phyloP scores from a whole-genome alignment of 2,329 filamentous ascomycete genomes.

The Colletotrichum neosansevieriae region DNA sequence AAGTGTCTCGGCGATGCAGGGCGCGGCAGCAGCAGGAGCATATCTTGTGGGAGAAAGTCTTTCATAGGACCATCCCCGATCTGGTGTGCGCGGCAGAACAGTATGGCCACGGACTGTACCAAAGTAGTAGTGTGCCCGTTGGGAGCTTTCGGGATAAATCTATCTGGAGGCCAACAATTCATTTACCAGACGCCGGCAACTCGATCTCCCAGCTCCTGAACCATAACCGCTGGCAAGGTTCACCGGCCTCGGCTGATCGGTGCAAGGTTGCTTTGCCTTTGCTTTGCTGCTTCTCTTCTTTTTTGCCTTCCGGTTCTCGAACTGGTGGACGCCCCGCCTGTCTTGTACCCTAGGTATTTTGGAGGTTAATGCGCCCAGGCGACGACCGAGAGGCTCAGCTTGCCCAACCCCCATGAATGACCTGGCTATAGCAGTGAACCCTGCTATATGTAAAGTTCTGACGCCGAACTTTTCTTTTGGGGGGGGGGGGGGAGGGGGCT shows the following conservation, averaged over 20 bases:
- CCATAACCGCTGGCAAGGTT: conserved; percentile 1
- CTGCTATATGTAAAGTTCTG: too few species aligned
- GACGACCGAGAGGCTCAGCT: conserved; percentile 3
- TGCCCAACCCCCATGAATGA: too few species aligned
- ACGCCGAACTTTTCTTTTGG: too few species aligned
- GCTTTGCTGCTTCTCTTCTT: too few species aligned
- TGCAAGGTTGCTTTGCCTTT: not conserved
- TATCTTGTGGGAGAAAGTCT: not conserved
- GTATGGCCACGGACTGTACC: too few species aligned
- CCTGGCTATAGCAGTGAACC: too few species aligned
- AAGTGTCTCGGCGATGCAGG: conserved; percentile 7
- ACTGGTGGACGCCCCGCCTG: conserved; percentile 7
- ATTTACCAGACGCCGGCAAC: conserved; percentile 31
- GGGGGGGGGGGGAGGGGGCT: too few species aligned
- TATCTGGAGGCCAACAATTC: not conserved
- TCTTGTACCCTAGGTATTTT: conserved; percentile 32
- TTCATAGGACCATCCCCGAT: too few species aligned
- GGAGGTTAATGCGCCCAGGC: conserved; percentile 29
- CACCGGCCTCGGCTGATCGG: not conserved
- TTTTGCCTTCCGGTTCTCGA: too few species aligned
- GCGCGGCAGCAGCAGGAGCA: not conserved
- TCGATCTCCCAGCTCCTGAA: conserved; percentile 24
- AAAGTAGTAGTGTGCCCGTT: too few species aligned
- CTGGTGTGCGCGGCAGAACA: too few species aligned
- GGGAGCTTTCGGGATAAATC: too few species aligned